Conservation (phyloP, 768 basidiomycete species). For the Leccinum aurantiacum region DNA sequence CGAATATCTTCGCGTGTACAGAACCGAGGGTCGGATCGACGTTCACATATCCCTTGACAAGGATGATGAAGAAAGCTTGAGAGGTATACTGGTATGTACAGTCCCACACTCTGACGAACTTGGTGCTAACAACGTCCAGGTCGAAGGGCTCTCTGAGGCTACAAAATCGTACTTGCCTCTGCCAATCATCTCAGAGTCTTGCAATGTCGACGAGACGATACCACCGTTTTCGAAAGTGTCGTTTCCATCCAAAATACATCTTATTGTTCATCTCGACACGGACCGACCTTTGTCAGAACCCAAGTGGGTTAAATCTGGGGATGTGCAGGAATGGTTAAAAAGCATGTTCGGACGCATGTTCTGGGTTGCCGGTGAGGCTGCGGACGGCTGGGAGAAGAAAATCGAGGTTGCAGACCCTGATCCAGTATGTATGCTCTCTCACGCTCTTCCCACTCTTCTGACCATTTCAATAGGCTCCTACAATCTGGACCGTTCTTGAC, state of each 20-base stretch:
- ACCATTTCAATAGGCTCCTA: constrained; percentile 66
- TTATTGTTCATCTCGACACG: constrained; percentile 81
- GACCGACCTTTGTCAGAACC: constrained; percentile 90
- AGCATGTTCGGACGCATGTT: constrained; percentile 88
- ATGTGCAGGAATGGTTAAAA: constrained; percentile 90
- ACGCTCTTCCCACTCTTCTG: not conserved
- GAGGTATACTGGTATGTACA: constrained; percentile 71
- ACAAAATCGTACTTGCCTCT: constrained; percentile 71
- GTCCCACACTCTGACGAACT: constrained; percentile 4
- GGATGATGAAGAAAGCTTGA: constrained; percentile 55
- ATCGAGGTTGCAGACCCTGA: constrained; percentile 92
- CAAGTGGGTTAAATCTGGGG: constrained; percentile 94
- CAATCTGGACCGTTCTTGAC: constrained; percentile 87
- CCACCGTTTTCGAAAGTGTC: constrained; percentile 66
- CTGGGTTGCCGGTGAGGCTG: constrained; percentile 78
- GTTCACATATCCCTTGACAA: constrained; percentile 62
- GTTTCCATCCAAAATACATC: constrained; percentile 56
- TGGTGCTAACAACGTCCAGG: constrained; percentile 40
- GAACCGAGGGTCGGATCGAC: constrained; percentile 85
- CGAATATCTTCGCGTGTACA: constrained; percentile 73
- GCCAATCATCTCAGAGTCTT: constrained; percentile 41
- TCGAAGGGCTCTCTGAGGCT: constrained; percentile 70
- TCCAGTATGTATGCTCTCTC: constrained; percentile 60
- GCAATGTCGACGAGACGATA: constrained; percentile 59
- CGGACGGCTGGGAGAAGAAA: constrained; percentile 94